Conservation (phyloP, 139 green algal genomes). For the Asterochloris sp. region DNA sequence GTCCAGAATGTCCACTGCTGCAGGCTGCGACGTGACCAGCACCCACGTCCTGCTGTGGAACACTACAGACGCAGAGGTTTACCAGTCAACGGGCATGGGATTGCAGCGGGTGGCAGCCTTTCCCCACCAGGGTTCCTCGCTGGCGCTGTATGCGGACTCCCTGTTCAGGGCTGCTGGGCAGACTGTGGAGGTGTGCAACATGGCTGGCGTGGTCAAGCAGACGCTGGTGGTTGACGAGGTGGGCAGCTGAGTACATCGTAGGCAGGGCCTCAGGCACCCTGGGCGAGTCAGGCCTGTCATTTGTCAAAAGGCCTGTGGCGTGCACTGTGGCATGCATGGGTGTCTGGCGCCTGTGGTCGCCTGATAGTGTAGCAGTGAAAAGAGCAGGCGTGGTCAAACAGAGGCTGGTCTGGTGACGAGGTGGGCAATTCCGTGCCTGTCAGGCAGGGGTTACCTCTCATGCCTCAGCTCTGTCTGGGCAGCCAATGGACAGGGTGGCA, state of each 20-base stretch:
- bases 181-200: conserved; percentile 53
- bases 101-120: background rate
- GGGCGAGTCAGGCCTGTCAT: too few relatives aligned
- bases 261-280: too few relatives aligned
- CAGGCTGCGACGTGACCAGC: conserved; percentile 45
- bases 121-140: conserved; percentile 14
- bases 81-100: background rate
- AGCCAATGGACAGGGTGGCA: too few relatives aligned
- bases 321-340: too few relatives aligned
- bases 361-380: too few relatives aligned
- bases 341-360: too few relatives aligned
- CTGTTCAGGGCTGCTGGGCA: conserved; percentile 43
- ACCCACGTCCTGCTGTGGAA: conserved; percentile 51
- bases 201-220: conserved; percentile 57
- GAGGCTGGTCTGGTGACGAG: too few relatives aligned
- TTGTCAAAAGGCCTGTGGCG: too few relatives aligned
- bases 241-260: background rate
- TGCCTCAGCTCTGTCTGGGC: too few relatives aligned
- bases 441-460: too few relatives aligned
- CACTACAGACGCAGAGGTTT: conserved; percentile 15
- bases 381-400: too few relatives aligned
- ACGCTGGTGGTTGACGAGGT: conserved; percentile 47
- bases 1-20: background rate
- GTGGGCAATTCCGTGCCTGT: too few relatives aligned
- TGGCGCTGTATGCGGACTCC: conserved; percentile 56